phyloP scores from a whole-genome alignment of 1,284 basidiomycete species.

The Schizopora paradoxa region DNA sequence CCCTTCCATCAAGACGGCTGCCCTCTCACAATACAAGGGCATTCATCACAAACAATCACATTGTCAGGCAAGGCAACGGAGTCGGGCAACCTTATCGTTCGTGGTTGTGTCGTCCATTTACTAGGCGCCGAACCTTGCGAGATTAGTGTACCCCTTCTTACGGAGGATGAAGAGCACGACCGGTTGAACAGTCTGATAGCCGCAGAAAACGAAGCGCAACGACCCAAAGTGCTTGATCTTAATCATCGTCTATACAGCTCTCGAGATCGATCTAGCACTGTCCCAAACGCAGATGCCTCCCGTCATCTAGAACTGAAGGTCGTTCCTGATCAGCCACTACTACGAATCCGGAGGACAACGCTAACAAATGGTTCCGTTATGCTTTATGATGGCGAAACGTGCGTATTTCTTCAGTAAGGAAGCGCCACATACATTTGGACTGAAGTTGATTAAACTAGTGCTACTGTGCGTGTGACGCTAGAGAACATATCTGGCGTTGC shows the following conservation, averaged over 20 bases:
- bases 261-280: slow-evolving; percentile 28
- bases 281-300: slow-evolving; percentile 20
- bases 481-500: slow-evolving; percentile 82
- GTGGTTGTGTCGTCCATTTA: slow-evolving; percentile 75
- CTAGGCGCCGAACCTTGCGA: slow-evolving; percentile 68
- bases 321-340: slow-evolving; percentile 79
- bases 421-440: slow-evolving; percentile 1
- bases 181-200: slow-evolving; percentile 51
- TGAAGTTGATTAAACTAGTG: slow-evolving; percentile 40
- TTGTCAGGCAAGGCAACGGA: slow-evolving; percentile 64
- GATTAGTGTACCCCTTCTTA: slow-evolving; percentile 72
- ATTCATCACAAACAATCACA: slow-evolving; percentile 68
- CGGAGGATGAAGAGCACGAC: slow-evolving; percentile 65
- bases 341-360: slow-evolving; percentile 82
- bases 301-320: slow-evolving; percentile 72
- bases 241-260: slow-evolving; percentile 44
- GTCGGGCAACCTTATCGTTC: slow-evolving; percentile 65
- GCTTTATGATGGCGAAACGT: slow-evolving; percentile 92
- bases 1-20: slow-evolving; percentile 60
- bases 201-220: slow-evolving; percentile 56
- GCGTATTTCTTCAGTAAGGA: slow-evolving; percentile 24
- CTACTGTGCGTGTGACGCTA: slow-evolving; percentile 75
- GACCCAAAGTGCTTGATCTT: slow-evolving; percentile 68
- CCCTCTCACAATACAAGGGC: slow-evolving; percentile 64
- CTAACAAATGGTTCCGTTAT: slow-evolving; percentile 88